phyloP scores from a whole-genome alignment of 805 yeast genomes.

The Wickerhamiella dianesei region DNA sequence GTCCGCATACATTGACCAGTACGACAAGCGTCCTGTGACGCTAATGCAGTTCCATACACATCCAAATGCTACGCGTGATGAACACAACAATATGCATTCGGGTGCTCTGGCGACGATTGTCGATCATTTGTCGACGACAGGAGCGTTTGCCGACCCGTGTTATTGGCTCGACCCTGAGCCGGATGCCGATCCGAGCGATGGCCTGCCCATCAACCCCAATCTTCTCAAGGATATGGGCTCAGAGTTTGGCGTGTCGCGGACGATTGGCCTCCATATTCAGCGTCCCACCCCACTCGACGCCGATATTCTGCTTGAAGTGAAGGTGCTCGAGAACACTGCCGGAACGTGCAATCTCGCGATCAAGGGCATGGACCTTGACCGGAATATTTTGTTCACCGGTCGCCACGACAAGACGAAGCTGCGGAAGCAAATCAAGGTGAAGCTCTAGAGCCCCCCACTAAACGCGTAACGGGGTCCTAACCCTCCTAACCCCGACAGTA shows the following conservation, averaged over 20 bases:
- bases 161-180: conserved; percentile 6
- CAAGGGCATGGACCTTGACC: conserved; percentile 5
- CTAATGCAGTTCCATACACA: conserved; percentile 4
- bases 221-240: background rate
- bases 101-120: conserved; percentile 12
- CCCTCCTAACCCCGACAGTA: no score
- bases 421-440: conserved; percentile 9
- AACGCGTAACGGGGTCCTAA: background rate
- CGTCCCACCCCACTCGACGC: conserved; percentile 9
- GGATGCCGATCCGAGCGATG: conserved; percentile 3
- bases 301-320: conserved; percentile 8
- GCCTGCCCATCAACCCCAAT: conserved; percentile 1
- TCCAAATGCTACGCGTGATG: conserved; percentile 1
- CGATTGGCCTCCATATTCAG: conserved; percentile 11
- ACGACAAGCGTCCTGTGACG: conserved; percentile 11
- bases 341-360: conserved; percentile 5
- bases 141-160: conserved; percentile 7
- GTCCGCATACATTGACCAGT: conserved; percentile 9
- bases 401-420: conserved; percentile 16
- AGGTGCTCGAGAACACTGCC: conserved; percentile 11
- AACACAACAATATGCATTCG: conserved; percentile 6
- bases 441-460: no score
- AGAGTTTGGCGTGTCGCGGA: conserved; percentile 14
- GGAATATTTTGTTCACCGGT: conserved; percentile 11
- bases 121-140: conserved; percentile 11